Conservation (phyloP, 148 eudicot genomes). For the Spergularia bocconei region DNA sequence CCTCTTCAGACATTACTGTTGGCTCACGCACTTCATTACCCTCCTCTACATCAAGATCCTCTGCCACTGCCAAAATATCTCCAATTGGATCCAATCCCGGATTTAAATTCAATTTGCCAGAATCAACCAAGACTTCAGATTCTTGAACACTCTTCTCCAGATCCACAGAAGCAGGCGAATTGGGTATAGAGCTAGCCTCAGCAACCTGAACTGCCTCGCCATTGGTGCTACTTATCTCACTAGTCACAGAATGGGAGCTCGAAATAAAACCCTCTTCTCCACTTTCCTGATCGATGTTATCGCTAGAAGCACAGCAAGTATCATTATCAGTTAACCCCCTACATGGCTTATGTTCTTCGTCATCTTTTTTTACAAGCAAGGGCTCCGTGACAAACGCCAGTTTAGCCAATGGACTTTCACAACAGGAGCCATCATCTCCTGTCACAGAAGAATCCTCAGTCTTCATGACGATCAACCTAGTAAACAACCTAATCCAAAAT, state of each 20-base stretch:
- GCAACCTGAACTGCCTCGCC: constrained; percentile 26
- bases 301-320: constrained; percentile 28
- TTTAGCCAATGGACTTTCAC: constrained; percentile 25
- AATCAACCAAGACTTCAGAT: constrained; percentile 25
- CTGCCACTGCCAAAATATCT: constrained; percentile 34
- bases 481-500: constrained; percentile 20
- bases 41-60: constrained; percentile 35
- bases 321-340: constrained; percentile 24
- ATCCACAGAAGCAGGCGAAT: constrained; percentile 19
- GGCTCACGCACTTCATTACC: constrained; percentile 30
- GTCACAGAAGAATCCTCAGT: constrained; percentile 30
- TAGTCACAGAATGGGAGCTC: constrained; percentile 20
- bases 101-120: constrained; percentile 28
- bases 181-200: constrained; percentile 24
- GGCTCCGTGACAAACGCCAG: constrained; percentile 26
- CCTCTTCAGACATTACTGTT: constrained; percentile 25
- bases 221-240: constrained; percentile 28
- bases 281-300: constrained; percentile 21
- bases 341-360: constrained; percentile 15
- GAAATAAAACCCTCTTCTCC: constrained; percentile 29
- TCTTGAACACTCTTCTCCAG: constrained; percentile 22
- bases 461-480: constrained; percentile 31
- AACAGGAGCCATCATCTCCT: constrained; percentile 30
- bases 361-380: constrained; percentile 24
- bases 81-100: constrained; percentile 24